Evolutionary conservation across 345 rosid genomes (phyloP), one percentile per base, ranked within the genome.

Genomic region (Geranium brycei): DNA sequence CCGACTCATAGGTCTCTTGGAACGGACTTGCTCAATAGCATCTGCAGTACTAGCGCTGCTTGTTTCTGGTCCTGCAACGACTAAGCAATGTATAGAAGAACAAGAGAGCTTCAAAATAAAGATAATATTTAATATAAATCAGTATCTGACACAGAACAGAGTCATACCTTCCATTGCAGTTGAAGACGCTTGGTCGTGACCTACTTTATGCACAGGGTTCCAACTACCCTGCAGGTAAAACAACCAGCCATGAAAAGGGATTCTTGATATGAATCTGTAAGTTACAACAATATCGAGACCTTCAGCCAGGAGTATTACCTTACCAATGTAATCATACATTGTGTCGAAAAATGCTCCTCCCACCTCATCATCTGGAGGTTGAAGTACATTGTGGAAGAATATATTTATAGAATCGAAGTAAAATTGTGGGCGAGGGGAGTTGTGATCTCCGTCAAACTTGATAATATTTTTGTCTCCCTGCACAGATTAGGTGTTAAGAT

Each of bases 381-480:
- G 99, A 75, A 93, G 77, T 62, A 93, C 97, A 70, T 93, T 93
- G 77, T 87, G 93, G 81, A 93, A 93, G 73, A 93, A 93, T 8
- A 93, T 93, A 70, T 90, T 90, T 69, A 90, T 72, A 5, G 99
- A 93, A 79, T 93, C 97, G 72, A 90, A 93, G 78, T 93, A 93
- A 66, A 93, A 93, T 30, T 76, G 99, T 31, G 99, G 99, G 31
- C 99, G 91, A 19, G 88, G 91, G 51, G 99, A 90, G 72, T 93
- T 93, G 80, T 93, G 99, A 72, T 93, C 99, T 79, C 99, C 99
- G 68, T 90, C 96, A 71, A 93, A 93, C 70, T 90, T 93, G 78
- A 93, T 90, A 59, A 93, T 82, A 71, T 93, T 93, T 83, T 93
- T 93, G 84, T 92, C 97, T 38, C 99, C 99, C 99, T 92, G 83